Evolutionary conservation across 2,329 filamentous ascomycete species (phyloP).

Genomic region (Uncinocarpus reesii): DNA sequence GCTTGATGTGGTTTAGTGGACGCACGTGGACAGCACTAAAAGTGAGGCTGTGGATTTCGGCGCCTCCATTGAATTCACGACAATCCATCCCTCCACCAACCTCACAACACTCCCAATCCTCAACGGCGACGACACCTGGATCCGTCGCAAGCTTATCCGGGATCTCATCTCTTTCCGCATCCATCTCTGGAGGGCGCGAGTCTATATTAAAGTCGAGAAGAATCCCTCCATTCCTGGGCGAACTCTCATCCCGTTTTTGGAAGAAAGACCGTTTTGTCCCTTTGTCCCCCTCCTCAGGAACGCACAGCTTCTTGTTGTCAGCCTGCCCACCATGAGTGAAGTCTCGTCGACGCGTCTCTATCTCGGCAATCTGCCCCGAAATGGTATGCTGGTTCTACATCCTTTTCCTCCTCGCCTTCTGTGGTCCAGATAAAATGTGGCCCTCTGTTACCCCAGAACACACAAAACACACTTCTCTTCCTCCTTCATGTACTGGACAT

Average conservation of each 20-base stretch:
- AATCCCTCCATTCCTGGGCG: not conserved
- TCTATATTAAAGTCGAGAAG: conserved; percentile 3
- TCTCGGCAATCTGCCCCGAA: conserved; percentile 92
- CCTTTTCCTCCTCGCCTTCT: conserved; percentile 13
- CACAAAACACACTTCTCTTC: not conserved
- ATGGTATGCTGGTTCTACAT: conserved; percentile 55
- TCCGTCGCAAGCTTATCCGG: conserved; percentile 2
- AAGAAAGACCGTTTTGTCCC: not conserved
- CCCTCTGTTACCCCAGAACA: conserved; percentile 10
- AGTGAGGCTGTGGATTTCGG: conserved; percentile 12
- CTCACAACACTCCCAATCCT: not conserved
- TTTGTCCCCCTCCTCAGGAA: conserved; percentile 6
- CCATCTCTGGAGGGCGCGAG: conserved; percentile 1
- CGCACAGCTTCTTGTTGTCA: not conserved
- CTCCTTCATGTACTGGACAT: conserved; percentile 9
- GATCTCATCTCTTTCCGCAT: not conserved
- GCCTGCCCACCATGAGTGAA: conserved; percentile 54
- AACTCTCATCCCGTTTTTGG: not conserved
- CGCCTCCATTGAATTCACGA: not conserved
- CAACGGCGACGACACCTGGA: conserved; percentile 1
- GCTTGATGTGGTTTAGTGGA: conserved; percentile 12
- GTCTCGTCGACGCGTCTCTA: conserved; percentile 93
- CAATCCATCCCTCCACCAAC: not conserved
- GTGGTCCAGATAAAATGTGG: conserved; percentile 11
- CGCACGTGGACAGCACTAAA: conserved; percentile 8